Conservation (phyloP, 768 basidiomycete species). For the Phylloporus sp. region DNA sequence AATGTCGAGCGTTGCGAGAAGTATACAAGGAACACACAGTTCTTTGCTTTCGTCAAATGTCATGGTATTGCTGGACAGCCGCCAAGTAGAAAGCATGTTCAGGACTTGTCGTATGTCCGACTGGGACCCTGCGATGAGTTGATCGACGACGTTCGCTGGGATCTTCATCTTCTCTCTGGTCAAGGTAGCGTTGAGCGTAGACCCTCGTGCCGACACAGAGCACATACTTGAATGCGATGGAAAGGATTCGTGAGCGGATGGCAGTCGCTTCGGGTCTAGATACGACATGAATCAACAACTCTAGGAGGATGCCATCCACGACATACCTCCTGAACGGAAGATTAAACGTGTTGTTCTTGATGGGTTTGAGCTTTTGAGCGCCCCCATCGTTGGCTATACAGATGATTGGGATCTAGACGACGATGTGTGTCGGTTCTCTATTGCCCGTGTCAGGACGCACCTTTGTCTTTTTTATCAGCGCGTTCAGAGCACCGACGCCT, state of each 20-base stretch:
- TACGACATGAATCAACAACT: neutral
- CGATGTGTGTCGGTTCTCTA: neutral
- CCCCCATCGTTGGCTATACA: conserved; percentile 92
- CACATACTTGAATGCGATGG: conserved; percentile 83
- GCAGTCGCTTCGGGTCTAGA: conserved; percentile 68
- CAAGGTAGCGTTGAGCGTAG: neutral
- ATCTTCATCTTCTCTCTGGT: conserved; percentile 87
- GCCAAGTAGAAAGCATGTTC: conserved; percentile 98
- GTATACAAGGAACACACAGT: conserved; percentile 52
- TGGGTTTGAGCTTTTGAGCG: conserved; percentile 88
- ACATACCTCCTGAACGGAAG: conserved; percentile 75
- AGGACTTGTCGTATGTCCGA: conserved; percentile 97
- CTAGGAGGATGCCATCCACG: neutral
- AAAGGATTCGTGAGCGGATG: conserved; percentile 82
- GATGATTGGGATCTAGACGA: conserved; percentile 82
- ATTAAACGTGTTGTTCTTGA: conserved; percentile 64
- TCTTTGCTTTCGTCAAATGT: conserved; percentile 87
- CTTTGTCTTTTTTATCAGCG: conserved; percentile 89
- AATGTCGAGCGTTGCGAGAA: neutral
- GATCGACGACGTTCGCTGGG: conserved; percentile 87
- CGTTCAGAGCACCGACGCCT: conserved; percentile 90
- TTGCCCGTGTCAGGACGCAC: conserved; percentile 32
- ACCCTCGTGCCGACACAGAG: neutral
- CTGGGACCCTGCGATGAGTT: conserved; percentile 82
- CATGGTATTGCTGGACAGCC: conserved; percentile 74